Base-by-base conservation (phyloP, 345 rosid genomes). In the Brassica carinata region DNA sequence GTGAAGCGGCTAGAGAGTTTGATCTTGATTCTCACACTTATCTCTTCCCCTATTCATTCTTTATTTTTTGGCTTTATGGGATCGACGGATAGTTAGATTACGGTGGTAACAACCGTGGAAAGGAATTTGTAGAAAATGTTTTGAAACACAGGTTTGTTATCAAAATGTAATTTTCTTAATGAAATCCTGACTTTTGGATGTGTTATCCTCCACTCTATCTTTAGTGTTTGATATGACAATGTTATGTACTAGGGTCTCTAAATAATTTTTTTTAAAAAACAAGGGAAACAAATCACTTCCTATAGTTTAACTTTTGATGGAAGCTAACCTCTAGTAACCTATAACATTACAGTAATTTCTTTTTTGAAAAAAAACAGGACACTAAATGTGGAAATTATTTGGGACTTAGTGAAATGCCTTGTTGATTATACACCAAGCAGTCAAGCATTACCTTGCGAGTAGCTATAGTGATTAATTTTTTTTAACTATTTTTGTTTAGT, bases 1-100 rank as follows among this genome's bases (percentile, higher is more conserved):
- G 84, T 75, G 66, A 74, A 8, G 7, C 62, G 34, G 18, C 2
- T 51, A 36, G 48, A 75, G 67, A 62, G 65, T 13, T 30, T 75
- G 69, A 69, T 36, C 8, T 69, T 62, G 26, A 55, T 17, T 63
- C 14, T 74, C 62, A 53, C 58, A 53, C 48, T n/a, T 53, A 53
- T 53, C 58, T 53, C 58, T 53, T 53, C 58, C 2, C 58, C 2
- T 53, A 53, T 53, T n/a, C 58, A 5, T 53, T 53, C 8, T 5
- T 51, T 3, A 30, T 5, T 48, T 53, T 53, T 53, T 5, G 17
- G 19, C 19, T 53, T n/a, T 53, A 53, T 53, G 33, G 58, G 58
- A 53, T 5, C 7, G 58, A n/a, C 6, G 58, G 19, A 53, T 53
- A 53, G 58, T 53, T 53, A 53, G 58, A 53, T 8, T 53, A 43